Evolutionary conservation across 2,329 filamentous ascomycete species (phyloP).

Genomic region (Ophiosphaerella herpotricha): DNA sequence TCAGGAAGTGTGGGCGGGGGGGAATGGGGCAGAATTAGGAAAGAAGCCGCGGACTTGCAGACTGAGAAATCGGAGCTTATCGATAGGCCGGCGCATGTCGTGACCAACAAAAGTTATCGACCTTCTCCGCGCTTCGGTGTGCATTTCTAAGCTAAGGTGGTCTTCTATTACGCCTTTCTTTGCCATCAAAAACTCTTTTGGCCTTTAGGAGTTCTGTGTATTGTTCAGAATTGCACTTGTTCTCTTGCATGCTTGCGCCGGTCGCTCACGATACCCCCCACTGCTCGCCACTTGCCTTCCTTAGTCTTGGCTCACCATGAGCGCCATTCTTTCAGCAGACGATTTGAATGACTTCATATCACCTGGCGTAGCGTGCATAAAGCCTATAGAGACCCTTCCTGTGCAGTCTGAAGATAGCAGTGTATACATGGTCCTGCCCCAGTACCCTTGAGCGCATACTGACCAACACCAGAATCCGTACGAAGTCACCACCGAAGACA

Average conservation of each 20-base stretch:
- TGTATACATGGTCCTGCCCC: conserved; percentile 39
- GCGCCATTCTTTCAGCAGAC: conserved; percentile 93
- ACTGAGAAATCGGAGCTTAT: conserved; percentile 33
- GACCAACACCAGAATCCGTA: conserved; percentile 59
- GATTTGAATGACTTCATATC: conserved; percentile 99
- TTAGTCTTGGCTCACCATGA: conserved; percentile 64
- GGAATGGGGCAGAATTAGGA: conserved; percentile 22
- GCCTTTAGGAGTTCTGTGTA: conserved; percentile 1
- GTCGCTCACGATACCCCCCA: conserved; percentile 10
- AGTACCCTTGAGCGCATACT: conserved; percentile 26
- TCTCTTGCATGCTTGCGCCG: conserved; percentile 5
- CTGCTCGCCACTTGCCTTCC: conserved; percentile 17
- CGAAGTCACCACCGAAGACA: conserved; percentile 93
- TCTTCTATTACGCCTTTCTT: conserved; percentile 5
- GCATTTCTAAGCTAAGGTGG: conserved; percentile 11
- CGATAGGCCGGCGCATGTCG: conserved; percentile 33
- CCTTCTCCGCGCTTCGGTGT: conserved; percentile 28
- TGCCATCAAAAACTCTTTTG: neutral
- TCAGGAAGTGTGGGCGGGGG: neutral
- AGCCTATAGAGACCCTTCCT: conserved; percentile 91
- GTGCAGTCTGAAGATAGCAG: conserved; percentile 52
- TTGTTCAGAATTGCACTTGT: neutral
- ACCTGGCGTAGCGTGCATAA: conserved; percentile 96
- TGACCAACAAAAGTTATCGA: conserved; percentile 22
- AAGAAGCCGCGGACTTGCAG: conserved; percentile 25